A percentile compares a stretch with the other conserved stretches of the same genome.
phyloP scores from a whole-genome alignment of 495 filamentous ascomycete genomes.

The Penicillium nucicola region DNA sequence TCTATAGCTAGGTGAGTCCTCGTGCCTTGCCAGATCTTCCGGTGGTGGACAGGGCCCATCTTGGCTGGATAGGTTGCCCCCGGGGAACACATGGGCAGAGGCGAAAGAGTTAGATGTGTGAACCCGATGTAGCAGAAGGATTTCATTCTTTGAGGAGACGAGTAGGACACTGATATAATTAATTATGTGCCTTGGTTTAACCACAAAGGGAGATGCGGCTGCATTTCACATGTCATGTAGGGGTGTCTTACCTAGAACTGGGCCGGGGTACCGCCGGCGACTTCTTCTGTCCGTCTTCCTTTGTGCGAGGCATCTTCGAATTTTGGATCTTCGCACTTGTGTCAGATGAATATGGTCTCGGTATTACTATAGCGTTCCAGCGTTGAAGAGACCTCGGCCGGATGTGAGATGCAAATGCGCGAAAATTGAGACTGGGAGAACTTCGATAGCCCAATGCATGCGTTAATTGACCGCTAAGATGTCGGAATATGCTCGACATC shows the following conservation, averaged over 20 bases:
- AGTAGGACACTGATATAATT: conserved; percentile 66
- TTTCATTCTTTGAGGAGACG: conserved; percentile 78
- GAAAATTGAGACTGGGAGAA: neutral
- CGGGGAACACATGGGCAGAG: conserved; percentile 93
- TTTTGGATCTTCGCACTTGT: neutral
- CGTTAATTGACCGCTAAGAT: conserved; percentile 4
- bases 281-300: conserved; percentile 17
- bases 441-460: neutral
- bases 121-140: conserved; percentile 85
- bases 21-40: conserved; percentile 50
- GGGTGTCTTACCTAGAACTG: conserved; percentile 25
- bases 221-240: neutral
- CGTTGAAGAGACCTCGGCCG: neutral
- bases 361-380: neutral
- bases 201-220: too few species aligned
- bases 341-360: conserved; percentile 9
- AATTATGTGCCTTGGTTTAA: neutral
- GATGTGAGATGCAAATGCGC: neutral
- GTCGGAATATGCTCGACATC: conserved; percentile 12
- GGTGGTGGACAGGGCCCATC: conserved; percentile 59
- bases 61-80: conserved; percentile 73
- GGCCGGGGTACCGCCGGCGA: conserved; percentile 32
- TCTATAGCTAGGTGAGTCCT: conserved; percentile 66
- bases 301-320: conserved; percentile 20
- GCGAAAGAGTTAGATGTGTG: conserved; percentile 78